Evolutionary conservation across 306 rosid genomes (phyloP).

Genomic region (Sophora flavescens): DNA sequence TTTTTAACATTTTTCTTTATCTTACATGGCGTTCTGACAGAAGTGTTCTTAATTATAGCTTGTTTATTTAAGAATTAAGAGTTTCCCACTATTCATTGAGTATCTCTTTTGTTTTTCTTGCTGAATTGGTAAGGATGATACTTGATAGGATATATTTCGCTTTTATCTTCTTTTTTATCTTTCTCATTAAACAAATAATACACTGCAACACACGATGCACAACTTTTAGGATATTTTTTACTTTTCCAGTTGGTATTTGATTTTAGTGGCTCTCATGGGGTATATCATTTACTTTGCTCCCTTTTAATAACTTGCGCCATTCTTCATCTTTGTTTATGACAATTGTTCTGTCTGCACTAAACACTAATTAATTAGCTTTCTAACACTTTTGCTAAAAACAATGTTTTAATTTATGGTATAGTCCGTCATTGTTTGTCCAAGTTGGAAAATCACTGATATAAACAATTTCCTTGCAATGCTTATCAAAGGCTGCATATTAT

Average conservation of each 20-base stretch:
- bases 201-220: constrained; percentile 28
- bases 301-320: background rate
- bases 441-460: constrained; percentile 22
- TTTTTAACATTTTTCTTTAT: constrained; percentile 17
- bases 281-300: constrained; percentile 17
- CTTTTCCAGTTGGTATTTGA: constrained; percentile 26
- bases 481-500: background rate
- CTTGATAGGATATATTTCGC: constrained; percentile 12
- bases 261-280: constrained; percentile 26
- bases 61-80: constrained; percentile 25
- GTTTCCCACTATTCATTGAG: constrained; percentile 34
- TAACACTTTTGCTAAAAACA: background rate
- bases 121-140: constrained; percentile 34
- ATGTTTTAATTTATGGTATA: background rate
- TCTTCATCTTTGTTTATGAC: background rate
- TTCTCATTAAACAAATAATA: constrained; percentile 34
- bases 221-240: constrained; percentile 32
- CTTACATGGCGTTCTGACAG: constrained; percentile 24
- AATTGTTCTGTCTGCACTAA: background rate
- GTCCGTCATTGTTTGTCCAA: background rate
- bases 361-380: background rate
- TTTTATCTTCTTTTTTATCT: constrained; percentile 26
- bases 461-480: background rate
- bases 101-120: constrained; percentile 37
- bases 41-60: constrained; percentile 13